Percentiles rank a stretch among this genome's conserved stretches.
phyloP scores from a whole-genome alignment of 106 monocot species.

The Dendrobium huoshanense region DNA sequence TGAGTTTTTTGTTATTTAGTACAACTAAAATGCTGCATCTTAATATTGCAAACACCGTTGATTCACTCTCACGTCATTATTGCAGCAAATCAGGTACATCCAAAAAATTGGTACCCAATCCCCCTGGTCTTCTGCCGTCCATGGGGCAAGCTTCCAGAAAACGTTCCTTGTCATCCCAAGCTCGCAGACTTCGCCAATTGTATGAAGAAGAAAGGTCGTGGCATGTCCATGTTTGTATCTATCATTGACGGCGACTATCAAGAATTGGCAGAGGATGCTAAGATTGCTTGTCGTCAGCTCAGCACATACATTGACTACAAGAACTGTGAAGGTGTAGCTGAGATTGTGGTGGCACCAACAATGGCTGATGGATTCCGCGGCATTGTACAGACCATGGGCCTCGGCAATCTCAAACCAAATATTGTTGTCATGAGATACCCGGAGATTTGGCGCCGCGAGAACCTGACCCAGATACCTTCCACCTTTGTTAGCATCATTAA shows the following conservation, averaged over 20 bases:
- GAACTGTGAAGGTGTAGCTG: conserved; percentile 87
- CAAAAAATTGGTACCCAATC: conserved; percentile 99
- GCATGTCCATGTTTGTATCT: conserved; percentile 90
- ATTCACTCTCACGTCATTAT: background rate
- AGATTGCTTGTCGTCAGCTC: conserved; percentile 73
- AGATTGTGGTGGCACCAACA: conserved; percentile 82
- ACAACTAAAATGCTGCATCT: too few relatives aligned
- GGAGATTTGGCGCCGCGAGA: conserved; percentile 96
- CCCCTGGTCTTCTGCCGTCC: conserved; percentile 94
- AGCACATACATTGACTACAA: conserved; percentile 92
- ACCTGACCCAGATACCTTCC: conserved; percentile 82
- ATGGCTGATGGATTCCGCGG: conserved; percentile 93
- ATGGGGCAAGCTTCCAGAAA: conserved; percentile 98
- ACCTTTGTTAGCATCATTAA: conserved; percentile 95
- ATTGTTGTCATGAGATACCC: conserved; percentile 98
- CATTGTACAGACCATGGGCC: conserved; percentile 95
- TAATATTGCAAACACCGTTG: too few relatives aligned
- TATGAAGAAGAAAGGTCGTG: conserved; percentile 98
- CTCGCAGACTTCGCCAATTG: conserved; percentile 99
- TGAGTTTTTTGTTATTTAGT: too few relatives aligned
- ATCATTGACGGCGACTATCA: conserved; percentile 94
- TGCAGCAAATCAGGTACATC: conserved; percentile 84
- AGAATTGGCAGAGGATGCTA: conserved; percentile 85
- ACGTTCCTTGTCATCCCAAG: conserved; percentile 97
- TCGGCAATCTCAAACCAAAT: conserved; percentile 95